These are phyloP conservation scores for Poterioochromonas sp. DNA, from an alignment of 352 stramenopile species.

Conservation along the genomic window DNA sequence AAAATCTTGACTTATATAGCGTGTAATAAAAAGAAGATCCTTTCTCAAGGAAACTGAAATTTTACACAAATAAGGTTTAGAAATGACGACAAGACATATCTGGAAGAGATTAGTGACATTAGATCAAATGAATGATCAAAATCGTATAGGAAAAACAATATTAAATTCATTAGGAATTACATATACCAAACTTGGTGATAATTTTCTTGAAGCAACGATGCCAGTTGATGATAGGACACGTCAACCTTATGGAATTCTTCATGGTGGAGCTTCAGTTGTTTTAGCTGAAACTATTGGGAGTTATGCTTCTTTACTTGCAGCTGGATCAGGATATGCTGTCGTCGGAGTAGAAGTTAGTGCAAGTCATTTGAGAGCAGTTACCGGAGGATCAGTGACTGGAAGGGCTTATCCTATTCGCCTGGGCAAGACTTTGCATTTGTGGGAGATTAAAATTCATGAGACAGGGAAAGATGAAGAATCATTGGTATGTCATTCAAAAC, in stretches of 20 bases:
- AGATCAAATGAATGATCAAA: background rate
- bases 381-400: background rate
- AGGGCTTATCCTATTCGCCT: background rate
- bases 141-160: no score
- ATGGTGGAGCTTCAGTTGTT: background rate
- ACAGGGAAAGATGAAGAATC: background rate
- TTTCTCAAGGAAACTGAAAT: no score
- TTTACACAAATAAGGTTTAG: no score
- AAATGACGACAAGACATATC: no score
- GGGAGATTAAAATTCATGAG: background rate
- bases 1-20: no score
- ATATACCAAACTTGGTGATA: background rate
- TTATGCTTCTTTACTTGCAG: background rate
- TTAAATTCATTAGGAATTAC: background rate
- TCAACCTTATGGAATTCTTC: background rate
- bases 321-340: background rate
- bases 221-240: background rate
- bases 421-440: background rate
- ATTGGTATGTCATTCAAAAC: background rate
- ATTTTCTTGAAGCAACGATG: background rate
- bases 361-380: background rate
- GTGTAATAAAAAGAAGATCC: no score
- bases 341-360: background rate
- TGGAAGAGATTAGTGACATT: background rate
- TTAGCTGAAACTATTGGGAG: background rate